Evolutionary conservation across 805 yeast species (phyloP), one percentile per base, ranked within the genome.

Genomic region (Nadsonia fulvescens): DNA sequence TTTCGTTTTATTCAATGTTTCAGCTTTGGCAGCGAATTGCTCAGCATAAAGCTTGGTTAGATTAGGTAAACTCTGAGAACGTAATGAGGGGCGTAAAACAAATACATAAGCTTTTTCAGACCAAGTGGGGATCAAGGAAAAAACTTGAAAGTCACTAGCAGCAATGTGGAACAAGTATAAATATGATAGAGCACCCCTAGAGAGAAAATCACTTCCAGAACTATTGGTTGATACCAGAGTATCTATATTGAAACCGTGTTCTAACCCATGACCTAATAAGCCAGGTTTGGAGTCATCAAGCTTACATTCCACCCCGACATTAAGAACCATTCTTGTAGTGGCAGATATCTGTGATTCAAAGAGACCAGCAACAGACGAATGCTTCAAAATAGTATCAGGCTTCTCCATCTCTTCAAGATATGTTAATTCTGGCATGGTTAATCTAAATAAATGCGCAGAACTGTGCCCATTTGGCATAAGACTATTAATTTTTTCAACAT

Each of bases 241-340:
- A n/a, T 65, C 65, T 30, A 64, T 42, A 8, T 74, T 67, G 47
- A 91, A 91, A 1, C 98, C 98, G 32, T 64, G 62, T 38, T 78
- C 82, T 31, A 89, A 53, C 15, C 94, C 92, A 39, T 63, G 66
- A 5, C 95, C 92, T 6, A 91, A 54, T 0, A 82, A 69, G 6
- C 95, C 94, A n/a, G 78, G 64, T 29, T 63, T 58, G 1, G 67
- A 54, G 23, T 73, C 72, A 35, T 70, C 78, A 35, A 83, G 73
- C 9, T 59, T 58, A 12, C 83, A 75, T 9, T 67, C 58, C 13
- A 70, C 58, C 3, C 98, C 96, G 10, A 89, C 52, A 16, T 73
- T 74, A 36, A 89, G 63, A 22, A 81, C 63, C 0, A 81, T 81
- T 24, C 94, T 55, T 32, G 81, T 86, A 4, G 63, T 54, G 0